A percentile compares a stretch with the other conserved stretches of the same genome.
Evolutionary conservation across 108 stramenopile species (phyloP).

Genomic region (Fragilariopsis cylindrus): DNA sequence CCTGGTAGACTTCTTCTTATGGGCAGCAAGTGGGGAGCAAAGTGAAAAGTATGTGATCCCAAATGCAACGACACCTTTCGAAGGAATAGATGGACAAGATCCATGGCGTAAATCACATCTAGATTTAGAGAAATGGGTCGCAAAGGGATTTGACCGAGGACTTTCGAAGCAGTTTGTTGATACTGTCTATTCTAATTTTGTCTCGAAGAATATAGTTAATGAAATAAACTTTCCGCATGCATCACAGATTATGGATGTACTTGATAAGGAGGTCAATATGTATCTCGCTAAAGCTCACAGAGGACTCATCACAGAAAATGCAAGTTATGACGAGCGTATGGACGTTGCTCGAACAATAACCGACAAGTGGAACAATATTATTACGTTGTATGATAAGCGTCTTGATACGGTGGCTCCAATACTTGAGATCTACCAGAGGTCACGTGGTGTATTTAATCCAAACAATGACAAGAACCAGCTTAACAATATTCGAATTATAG

Average conservation of each 20-base stretch:
- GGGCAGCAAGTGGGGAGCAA: slow-evolving; percentile 15
- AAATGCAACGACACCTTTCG: slow-evolving; percentile 18
- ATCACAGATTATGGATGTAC: slow-evolving; percentile 9
- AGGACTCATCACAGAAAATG: too few relatives aligned
- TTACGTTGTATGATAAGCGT: slow-evolving; percentile 20
- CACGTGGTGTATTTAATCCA: slow-evolving; percentile 13
- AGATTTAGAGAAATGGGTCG: slow-evolving; percentile 24
- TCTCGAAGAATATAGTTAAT: slow-evolving; percentile 32
- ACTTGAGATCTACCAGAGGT: slow-evolving; percentile 25
- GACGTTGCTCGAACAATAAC: slow-evolving; percentile 1
- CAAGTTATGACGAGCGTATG: too few relatives aligned
- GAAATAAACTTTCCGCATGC: slow-evolving; percentile 37
- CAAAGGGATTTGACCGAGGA: slow-evolving; percentile 19
- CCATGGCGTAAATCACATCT: slow-evolving; percentile 36
- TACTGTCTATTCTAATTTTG: slow-evolving; percentile 18
- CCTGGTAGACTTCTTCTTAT: too few relatives aligned
- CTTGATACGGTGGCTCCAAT: slow-evolving; percentile 10
- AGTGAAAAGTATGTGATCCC: slow-evolving; percentile 22
- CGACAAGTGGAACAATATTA: slow-evolving; percentile 33
- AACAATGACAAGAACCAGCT: slow-evolving; percentile 20
- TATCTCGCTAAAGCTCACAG: neutral
- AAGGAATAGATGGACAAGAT: slow-evolving; percentile 13
- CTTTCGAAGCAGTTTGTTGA: slow-evolving; percentile 1
- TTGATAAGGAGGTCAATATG: slow-evolving; percentile 19
- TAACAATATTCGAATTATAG: slow-evolving; percentile 12